Base-by-base conservation (phyloP, 352 stramenopile genomes). In the Phytophthora vignae region DNA sequence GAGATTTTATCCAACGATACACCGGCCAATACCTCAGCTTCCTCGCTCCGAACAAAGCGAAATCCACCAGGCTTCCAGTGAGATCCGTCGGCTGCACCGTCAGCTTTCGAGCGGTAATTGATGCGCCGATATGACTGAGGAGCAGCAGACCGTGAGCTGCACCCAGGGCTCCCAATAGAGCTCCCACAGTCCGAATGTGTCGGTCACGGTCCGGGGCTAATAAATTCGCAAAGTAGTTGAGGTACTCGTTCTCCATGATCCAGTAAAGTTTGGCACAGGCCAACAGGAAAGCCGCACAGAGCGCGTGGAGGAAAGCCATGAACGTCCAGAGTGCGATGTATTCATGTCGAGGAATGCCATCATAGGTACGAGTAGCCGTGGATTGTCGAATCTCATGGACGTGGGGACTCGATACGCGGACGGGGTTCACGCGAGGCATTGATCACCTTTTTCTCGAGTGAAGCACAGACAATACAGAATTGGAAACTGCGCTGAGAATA, bases 201-300 rank as follows among this genome's bases (percentile, higher is more conserved):
- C 55, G 29, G 4, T 64, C 21, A 0, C 22, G 19, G 19, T 3
- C 52, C n/a, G 73, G 64, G 0, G 60, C 60, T 27, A 83, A 58
- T 27, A 33, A 85, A 33, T 4, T 40, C 3, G 68, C 67, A 59
- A 83, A 83, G 57, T 83, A 85, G 29, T 46, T 52, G 64, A 83
- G 71, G 53, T 72, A 82, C 17, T 73, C 17, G n/a, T 74, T 67
- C 33, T 74, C 66, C 46, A 82, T 64, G 17, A 76, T 59, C 60
- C 69, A 74, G 55, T 83, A 71, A 1, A 80, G 44, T 0, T 68
- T 64, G 3, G 55, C 55, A 2, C 50, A 50, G 0, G 15, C 19
- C 12, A 73, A 49, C 3, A 82, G 74, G 9, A 73, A 83, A 3
- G 57, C 6, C 31, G 60, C 56, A 12, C 75, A 81, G 7, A 58